phyloP scores from a whole-genome alignment of 2,329 filamentous ascomycete species.

The Hypoxylon sp. region DNA sequence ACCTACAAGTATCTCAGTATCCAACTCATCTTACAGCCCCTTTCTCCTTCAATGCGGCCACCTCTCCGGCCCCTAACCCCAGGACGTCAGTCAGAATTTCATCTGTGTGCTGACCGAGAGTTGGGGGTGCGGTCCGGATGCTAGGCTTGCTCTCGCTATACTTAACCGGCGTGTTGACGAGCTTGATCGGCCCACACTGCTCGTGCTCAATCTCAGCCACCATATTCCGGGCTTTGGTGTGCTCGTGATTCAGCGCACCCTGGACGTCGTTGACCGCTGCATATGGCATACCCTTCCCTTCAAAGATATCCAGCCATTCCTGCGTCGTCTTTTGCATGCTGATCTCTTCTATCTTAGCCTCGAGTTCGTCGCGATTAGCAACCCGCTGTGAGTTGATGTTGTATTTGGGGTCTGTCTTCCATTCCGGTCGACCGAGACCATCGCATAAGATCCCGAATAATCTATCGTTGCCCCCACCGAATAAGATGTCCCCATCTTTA shows the following conservation, averaged over 20 bases:
- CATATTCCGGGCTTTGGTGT: slow-evolving; percentile 90
- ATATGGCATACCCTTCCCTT: slow-evolving; percentile 94
- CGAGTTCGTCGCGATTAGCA: slow-evolving; percentile 81
- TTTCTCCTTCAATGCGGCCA: slow-evolving; percentile 73
- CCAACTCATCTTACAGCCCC: slow-evolving; percentile 72
- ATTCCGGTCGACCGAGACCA: slow-evolving; percentile 70
- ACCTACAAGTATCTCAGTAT: background rate
- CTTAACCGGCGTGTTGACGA: slow-evolving; percentile 96
- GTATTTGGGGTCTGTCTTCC: slow-evolving; percentile 73
- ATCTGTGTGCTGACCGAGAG: slow-evolving; percentile 88
- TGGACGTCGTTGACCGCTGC: slow-evolving; percentile 95
- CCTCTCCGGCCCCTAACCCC: slow-evolving; percentile 70
- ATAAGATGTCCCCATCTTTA: slow-evolving; percentile 77
- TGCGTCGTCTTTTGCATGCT: slow-evolving; percentile 84
- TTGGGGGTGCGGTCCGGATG: slow-evolving; percentile 84
- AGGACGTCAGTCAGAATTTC: slow-evolving; percentile 78
- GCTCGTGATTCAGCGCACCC: slow-evolving; percentile 84
- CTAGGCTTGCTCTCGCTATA: slow-evolving; percentile 86
- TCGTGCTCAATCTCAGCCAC: slow-evolving; percentile 89
- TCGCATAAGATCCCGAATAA: slow-evolving; percentile 77
- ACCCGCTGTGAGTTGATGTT: slow-evolving; percentile 74
- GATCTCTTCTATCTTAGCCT: slow-evolving; percentile 81
- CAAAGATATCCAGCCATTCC: slow-evolving; percentile 89
- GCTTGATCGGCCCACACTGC: slow-evolving; percentile 85
- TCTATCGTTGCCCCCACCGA: slow-evolving; percentile 80